A percentile compares a stretch with the other conserved stretches of the same genome.
Conservation (phyloP, 2,329 filamentous ascomycete species). For the Fusarium abutilonis region DNA sequence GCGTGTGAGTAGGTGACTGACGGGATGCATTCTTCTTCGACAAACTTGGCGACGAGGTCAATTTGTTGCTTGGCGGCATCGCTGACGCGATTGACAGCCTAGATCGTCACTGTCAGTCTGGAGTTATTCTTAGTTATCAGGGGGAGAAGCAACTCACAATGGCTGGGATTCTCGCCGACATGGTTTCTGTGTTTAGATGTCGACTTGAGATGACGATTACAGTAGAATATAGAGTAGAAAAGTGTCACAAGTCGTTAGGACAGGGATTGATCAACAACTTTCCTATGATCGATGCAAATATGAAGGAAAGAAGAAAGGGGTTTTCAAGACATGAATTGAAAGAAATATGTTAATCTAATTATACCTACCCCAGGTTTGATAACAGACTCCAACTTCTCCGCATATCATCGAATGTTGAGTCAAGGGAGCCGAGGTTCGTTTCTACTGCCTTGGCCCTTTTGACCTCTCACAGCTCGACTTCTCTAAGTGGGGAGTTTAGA, state of each 20-base stretch:
- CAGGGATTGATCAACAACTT: not conserved
- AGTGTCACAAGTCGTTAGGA: conserved; percentile 4
- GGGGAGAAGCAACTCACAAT: conserved; percentile 42
- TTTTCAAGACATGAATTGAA: conserved; percentile 10
- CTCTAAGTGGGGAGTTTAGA: conserved; percentile 20
- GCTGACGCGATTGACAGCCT: conserved; percentile 73
- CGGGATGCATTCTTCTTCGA: conserved; percentile 94
- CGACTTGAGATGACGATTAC: conserved; percentile 13
- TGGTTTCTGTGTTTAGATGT: conserved; percentile 25
- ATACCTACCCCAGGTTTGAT: conserved; percentile 32
- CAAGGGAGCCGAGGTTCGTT: conserved; percentile 41
- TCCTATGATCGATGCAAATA: not conserved
- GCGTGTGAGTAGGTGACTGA: conserved; percentile 51
- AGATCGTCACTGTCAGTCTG: conserved; percentile 12
- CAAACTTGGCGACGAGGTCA: conserved; percentile 92
- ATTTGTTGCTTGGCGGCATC: conserved; percentile 85
- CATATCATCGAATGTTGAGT: conserved; percentile 40
- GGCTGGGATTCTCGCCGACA: conserved; percentile 50
- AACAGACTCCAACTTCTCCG: conserved; percentile 41
- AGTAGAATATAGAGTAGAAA: not conserved
- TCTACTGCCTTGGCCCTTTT: conserved; percentile 24
- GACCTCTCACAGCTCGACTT: conserved; percentile 25
- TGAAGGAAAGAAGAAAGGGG: not conserved
- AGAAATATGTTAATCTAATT: conserved; percentile 14
- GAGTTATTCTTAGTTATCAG: not conserved